A percentile compares a stretch with the other conserved stretches of the same genome.
These are phyloP conservation scores for Physcomitrium patens DNA, from an alignment of 225 moss, liverwort and hornwort genomes.

Conservation along the genomic window DNA sequence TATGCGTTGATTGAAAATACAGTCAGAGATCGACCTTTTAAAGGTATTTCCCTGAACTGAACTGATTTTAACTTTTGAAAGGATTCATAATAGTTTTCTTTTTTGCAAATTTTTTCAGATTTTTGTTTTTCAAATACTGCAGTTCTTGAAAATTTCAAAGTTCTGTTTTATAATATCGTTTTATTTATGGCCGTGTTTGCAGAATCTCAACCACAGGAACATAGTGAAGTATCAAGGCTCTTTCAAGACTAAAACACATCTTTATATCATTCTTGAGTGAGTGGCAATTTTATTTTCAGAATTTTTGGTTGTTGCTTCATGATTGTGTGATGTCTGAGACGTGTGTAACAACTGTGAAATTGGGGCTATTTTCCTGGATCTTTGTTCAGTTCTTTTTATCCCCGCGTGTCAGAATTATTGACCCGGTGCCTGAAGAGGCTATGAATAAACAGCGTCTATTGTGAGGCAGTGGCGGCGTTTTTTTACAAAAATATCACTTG, in stretches of 20 bases:
- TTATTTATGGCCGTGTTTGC: conserved; percentile 19
- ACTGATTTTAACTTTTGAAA: neutral
- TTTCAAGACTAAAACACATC: conserved; percentile 82
- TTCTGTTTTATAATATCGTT: neutral
- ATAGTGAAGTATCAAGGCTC: conserved; percentile 89
- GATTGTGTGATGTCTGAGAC: neutral
- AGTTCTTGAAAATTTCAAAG: neutral
- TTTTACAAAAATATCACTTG: neutral
- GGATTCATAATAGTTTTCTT: neutral
- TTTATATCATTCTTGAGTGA: conserved; percentile 90
- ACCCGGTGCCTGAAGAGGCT: neutral
- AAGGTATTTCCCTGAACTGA: conserved; percentile 29
- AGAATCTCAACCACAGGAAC: conserved; percentile 87
- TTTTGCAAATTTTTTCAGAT: neutral
- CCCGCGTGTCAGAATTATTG: neutral
- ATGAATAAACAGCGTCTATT: too few species aligned
- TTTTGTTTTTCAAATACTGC: neutral
- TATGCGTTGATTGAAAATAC: conserved; percentile 24
- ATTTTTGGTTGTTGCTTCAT: neutral
- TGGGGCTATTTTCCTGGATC: neutral
- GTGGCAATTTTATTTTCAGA: conserved; percentile 15
- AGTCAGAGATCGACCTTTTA: conserved; percentile 88
- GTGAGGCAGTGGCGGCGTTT: too few species aligned
- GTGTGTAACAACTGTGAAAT: neutral
- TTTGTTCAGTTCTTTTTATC: neutral